These are phyloP conservation scores for Brassica juncea DNA, from an alignment of 345 rosid species.

Conservation along the genomic window DNA sequence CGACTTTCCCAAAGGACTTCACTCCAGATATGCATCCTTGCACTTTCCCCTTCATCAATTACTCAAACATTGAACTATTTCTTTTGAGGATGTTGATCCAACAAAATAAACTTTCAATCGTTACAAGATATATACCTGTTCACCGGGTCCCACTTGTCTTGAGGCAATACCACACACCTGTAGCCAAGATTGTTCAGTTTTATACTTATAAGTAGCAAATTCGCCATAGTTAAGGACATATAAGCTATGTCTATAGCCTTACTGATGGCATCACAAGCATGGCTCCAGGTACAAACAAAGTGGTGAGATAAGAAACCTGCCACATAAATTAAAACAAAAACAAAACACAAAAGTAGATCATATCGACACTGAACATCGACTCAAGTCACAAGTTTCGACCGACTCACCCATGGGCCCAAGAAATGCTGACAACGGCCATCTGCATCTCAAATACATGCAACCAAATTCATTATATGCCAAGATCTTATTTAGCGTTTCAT, in stretches of 20 bases:
- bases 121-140: conserved; percentile 56
- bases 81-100: background rate
- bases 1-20: conserved; percentile 64
- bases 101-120: background rate
- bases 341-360: conserved; percentile 3
- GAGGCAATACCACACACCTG: conserved; percentile 71
- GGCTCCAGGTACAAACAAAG: conserved; percentile 41
- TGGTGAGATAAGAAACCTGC: conserved; percentile 78
- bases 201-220: background rate
- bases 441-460: conserved; percentile 43
- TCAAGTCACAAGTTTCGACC: background rate
- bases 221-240: background rate
- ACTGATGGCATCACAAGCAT: conserved; percentile 65
- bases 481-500: background rate
- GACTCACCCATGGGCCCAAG: conserved; percentile 87
- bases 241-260: conserved; percentile 30
- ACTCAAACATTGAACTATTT: conserved; percentile 12
- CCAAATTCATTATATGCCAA: background rate
- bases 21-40: conserved; percentile 91
- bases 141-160: conserved; percentile 69
- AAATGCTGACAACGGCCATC: conserved; percentile 62
- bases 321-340: background rate
- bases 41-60: conserved; percentile 65
- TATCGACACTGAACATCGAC: background rate
- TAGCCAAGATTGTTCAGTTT: conserved; percentile 2